Percentiles rank a stretch among this genome's conserved stretches.
Conservation (phyloP, 2,329 filamentous ascomycete species). For the Madurella fahalii region DNA sequence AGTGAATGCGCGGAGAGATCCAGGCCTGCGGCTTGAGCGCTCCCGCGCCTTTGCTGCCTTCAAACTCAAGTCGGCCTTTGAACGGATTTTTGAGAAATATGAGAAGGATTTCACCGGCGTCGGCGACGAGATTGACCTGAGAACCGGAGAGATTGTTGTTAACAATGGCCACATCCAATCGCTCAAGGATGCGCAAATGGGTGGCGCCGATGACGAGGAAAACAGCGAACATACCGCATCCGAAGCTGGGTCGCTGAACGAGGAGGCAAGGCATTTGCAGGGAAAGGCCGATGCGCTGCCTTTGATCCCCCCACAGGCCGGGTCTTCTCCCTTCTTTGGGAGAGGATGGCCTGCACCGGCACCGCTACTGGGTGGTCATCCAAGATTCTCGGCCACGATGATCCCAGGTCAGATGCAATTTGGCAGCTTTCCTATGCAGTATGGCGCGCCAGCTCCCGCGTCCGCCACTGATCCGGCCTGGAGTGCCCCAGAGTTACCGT, state of each 20-base stretch:
- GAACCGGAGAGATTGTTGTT: slow-evolving; percentile 76
- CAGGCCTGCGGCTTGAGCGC: slow-evolving; percentile 54
- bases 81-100: slow-evolving; percentile 87
- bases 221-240: neutral
- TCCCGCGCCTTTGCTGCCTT: slow-evolving; percentile 63
- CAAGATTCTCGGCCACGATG: slow-evolving; percentile 7
- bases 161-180: slow-evolving; percentile 79
- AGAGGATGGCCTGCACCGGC: slow-evolving; percentile 6
- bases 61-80: slow-evolving; percentile 77
- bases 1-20: slow-evolving; percentile 45
- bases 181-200: slow-evolving; percentile 34
- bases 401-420: slow-evolving; percentile 14
- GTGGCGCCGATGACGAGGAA: slow-evolving; percentile 17
- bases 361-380: slow-evolving; percentile 1
- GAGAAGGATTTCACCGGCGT: slow-evolving; percentile 75
- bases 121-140: slow-evolving; percentile 85
- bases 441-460: slow-evolving; percentile 5
- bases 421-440: slow-evolving; percentile 8
- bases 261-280: slow-evolving; percentile 28
- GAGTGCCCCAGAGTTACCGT: slow-evolving; percentile 35
- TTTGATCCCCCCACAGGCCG: neutral
- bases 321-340: neutral
- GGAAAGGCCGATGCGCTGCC: slow-evolving; percentile 10
- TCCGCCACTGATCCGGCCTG: slow-evolving; percentile 34
- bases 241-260: slow-evolving; percentile 27